These are phyloP conservation scores for Isatis tinctoria DNA, from an alignment of 345 rosid genomes.

Conservation along the genomic window DNA sequence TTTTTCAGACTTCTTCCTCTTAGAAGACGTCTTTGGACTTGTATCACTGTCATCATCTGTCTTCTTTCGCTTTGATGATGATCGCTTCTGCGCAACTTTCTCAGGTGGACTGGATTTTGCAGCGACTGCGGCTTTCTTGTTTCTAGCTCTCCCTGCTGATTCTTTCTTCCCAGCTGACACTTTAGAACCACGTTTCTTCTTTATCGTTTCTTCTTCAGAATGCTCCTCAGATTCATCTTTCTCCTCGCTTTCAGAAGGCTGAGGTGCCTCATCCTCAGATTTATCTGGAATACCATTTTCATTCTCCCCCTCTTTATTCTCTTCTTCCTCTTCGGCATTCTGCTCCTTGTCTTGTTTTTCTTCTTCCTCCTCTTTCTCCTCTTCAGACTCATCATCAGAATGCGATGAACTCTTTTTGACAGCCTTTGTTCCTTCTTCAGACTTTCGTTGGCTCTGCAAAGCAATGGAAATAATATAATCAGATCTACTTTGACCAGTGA, in stretches of 20 bases:
- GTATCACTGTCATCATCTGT: slow-evolving; percentile 56
- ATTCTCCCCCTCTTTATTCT: slow-evolving; percentile 44
- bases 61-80: slow-evolving; percentile 43
- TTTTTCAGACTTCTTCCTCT: slow-evolving; percentile 52
- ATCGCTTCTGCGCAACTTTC: slow-evolving; percentile 47
- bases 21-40: slow-evolving; percentile 56
- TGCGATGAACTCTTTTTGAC: slow-evolving; percentile 37
- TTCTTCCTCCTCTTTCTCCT: slow-evolving; percentile 35
- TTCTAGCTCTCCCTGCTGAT: slow-evolving; percentile 53
- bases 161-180: slow-evolving; percentile 44
- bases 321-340: slow-evolving; percentile 40
- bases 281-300: slow-evolving; percentile 48
- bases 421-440: slow-evolving; percentile 40
- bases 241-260: slow-evolving; percentile 75
- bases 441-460: slow-evolving; percentile 56
- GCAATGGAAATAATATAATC: not conserved
- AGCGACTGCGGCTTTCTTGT: slow-evolving; percentile 40
- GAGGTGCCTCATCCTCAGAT: slow-evolving; percentile 38
- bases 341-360: slow-evolving; percentile 61
- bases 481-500: slow-evolving; percentile 3
- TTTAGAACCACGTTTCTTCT: slow-evolving; percentile 50
- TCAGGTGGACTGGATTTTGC: slow-evolving; percentile 49
- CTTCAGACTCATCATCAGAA: slow-evolving; percentile 55
- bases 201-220: slow-evolving; percentile 65
- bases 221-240: slow-evolving; percentile 44